Evolutionary conservation across 2,329 filamentous ascomycete species (phyloP).

Genomic region (Mycosphaerella arachidis): DNA sequence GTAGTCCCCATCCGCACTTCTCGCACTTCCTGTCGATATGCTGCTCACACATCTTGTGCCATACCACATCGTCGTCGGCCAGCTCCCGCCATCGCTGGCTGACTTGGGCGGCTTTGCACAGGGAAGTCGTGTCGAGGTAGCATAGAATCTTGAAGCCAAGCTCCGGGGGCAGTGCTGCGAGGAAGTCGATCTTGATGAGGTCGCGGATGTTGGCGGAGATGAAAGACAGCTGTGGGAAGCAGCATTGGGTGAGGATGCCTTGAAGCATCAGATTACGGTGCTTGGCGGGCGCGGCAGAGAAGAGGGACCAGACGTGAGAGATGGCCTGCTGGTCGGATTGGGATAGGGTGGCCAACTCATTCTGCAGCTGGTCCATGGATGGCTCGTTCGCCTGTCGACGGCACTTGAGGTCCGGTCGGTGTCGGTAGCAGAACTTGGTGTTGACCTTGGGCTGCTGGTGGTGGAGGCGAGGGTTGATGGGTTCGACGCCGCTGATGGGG

Average conservation of each 20-base stretch:
- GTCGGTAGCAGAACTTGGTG: slow-evolving; percentile 92
- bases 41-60: slow-evolving; percentile 97
- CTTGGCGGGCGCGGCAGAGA: slow-evolving; percentile 89
- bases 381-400: slow-evolving; percentile 87
- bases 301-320: slow-evolving; percentile 94
- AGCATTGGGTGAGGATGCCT: slow-evolving; percentile 92
- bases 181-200: slow-evolving; percentile 95
- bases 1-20: slow-evolving; percentile 93
- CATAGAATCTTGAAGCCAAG: slow-evolving; percentile 90
- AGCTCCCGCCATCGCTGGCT: slow-evolving; percentile 81
- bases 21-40: slow-evolving; percentile 91
- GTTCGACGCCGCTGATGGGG: slow-evolving; percentile 55
- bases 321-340: slow-evolving; percentile 89
- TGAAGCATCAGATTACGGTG: slow-evolving; percentile 95
- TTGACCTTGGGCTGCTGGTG: slow-evolving; percentile 49
- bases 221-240: slow-evolving; percentile 92
- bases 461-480: slow-evolving; percentile 22
- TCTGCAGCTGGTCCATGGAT: slow-evolving; percentile 92
- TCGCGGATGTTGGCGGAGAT: slow-evolving; percentile 87
- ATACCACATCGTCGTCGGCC: slow-evolving; percentile 96
- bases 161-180: slow-evolving; percentile 81
- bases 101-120: slow-evolving; percentile 94
- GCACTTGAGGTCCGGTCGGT: slow-evolving; percentile 90
- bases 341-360: slow-evolving; percentile 75
- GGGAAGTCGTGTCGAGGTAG: slow-evolving; percentile 85